Evolutionary conservation across 2,329 filamentous ascomycete genomes (phyloP).

Genomic region (Dryadomyces quercus-mongolicae): DNA sequence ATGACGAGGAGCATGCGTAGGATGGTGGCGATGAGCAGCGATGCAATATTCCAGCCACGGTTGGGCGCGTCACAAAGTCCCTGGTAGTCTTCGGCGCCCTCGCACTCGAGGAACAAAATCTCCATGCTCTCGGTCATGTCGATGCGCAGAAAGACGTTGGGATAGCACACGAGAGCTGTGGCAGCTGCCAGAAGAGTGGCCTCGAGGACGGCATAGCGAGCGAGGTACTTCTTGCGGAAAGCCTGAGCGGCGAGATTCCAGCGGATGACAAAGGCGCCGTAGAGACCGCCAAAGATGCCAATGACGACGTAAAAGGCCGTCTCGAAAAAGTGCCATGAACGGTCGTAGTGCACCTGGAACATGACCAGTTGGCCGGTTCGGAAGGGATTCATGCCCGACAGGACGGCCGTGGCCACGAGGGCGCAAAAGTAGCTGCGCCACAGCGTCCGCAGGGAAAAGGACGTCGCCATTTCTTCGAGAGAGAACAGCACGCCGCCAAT

Average conservation of each 20-base stretch:
- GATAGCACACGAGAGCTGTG: conserved; percentile 90
- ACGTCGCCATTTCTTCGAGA: conserved; percentile 91
- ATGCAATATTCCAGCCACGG: conserved; percentile 66
- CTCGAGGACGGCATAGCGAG: conserved; percentile 74
- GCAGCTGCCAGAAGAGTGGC: conserved; percentile 69
- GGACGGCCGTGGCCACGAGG: conserved; percentile 80
- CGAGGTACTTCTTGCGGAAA: conserved; percentile 87
- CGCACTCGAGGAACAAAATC: conserved; percentile 88
- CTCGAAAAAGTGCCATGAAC: conserved; percentile 97
- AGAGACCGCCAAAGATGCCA: conserved; percentile 85
- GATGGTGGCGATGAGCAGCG: conserved; percentile 66
- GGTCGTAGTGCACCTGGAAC: conserved; percentile 95
- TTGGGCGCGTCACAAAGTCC: conserved; percentile 73
- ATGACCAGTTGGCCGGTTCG: conserved; percentile 95
- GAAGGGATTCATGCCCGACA: conserved; percentile 96
- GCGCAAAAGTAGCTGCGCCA: conserved; percentile 99
- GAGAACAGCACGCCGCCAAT: conserved; percentile 96
- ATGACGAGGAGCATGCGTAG: conserved; percentile 78
- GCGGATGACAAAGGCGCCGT: conserved; percentile 94
- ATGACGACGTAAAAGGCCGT: conserved; percentile 84
- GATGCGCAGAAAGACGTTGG: conserved; percentile 87
- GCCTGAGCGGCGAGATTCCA: conserved; percentile 88
- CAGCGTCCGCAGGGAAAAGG: conserved; percentile 93
- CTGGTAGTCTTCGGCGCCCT: conserved; percentile 77
- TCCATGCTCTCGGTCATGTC: conserved; percentile 99